Percentiles rank a stretch among this genome's conserved stretches.
Evolutionary conservation across 345 rosid species (phyloP).

Genomic region (Melaleuca alternifolia): DNA sequence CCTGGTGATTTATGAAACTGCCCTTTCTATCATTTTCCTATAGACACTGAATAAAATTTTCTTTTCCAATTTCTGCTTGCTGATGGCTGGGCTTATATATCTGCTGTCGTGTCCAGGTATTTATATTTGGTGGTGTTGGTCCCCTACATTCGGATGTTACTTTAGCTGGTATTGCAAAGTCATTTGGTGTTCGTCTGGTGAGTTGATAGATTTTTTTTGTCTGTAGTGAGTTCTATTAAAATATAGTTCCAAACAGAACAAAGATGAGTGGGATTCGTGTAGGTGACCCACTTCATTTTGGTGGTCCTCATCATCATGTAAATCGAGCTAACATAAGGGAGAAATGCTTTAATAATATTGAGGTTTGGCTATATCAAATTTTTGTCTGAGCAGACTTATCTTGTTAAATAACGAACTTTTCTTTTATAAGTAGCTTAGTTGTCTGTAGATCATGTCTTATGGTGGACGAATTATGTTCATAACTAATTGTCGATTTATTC

Average conservation of each 20-base stretch:
- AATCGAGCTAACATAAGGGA: neutral
- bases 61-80: neutral
- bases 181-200: conserved; percentile 97
- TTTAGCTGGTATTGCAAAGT: conserved; percentile 88
- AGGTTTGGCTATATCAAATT: neutral
- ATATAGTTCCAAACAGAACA: neutral
- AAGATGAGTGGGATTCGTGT: neutral
- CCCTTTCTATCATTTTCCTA: neutral
- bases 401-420: neutral
- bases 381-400: neutral
- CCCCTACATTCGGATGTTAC: conserved; percentile 95
- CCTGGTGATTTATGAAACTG: neutral
- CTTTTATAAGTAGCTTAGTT: neutral
- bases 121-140: conserved; percentile 87
- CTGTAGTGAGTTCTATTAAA: neutral
- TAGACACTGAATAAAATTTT: neutral
- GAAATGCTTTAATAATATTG: neutral
- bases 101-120: conserved; percentile 31
- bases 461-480: neutral
- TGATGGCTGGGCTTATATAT: neutral
- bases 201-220: conserved; percentile 5
- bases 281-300: neutral
- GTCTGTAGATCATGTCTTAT: neutral
- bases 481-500: neutral
- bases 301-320: neutral